Percentiles rank a stretch among this genome's conserved stretches.
Evolutionary conservation across 768 basidiomycete genomes (phyloP).

Genomic region (Rhizopogon vulgaris): DNA sequence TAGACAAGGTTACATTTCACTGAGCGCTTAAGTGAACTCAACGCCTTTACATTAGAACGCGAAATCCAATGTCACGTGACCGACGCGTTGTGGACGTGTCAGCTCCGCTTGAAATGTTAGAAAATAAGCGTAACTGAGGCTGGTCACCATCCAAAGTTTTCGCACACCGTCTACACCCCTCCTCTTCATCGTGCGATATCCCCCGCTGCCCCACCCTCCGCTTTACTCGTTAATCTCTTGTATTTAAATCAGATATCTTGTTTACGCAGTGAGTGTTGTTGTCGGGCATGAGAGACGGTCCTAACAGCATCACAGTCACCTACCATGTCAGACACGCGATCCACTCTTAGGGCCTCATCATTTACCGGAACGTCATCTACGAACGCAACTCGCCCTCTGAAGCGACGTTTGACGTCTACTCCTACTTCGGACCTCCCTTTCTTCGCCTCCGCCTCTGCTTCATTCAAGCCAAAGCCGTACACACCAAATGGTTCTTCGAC

Average conservation of each 20-base stretch:
- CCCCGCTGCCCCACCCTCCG: constrained; percentile 3
- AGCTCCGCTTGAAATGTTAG: constrained; percentile 38
- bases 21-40: neutral
- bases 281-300: neutral
- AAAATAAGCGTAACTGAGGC: constrained; percentile 17
- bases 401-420: constrained; percentile 41
- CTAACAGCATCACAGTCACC: neutral
- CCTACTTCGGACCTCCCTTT: constrained; percentile 48
- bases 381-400: constrained; percentile 28
- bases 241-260: neutral
- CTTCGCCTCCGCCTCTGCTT: constrained; percentile 56
- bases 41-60: neutral
- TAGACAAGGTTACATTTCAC: too few species aligned
- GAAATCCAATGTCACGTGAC: constrained; percentile 30
- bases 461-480: constrained; percentile 65
- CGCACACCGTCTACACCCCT: constrained; percentile 15
- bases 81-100: constrained; percentile 35
- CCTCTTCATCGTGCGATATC: constrained; percentile 20
- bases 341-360: constrained; percentile 13
- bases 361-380: constrained; percentile 23
- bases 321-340: constrained; percentile 15
- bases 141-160: constrained; percentile 8
- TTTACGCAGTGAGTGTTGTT: constrained; percentile 6
- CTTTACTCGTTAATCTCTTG: neutral
- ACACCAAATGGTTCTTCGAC: constrained; percentile 30